Base-by-base conservation (phyloP, 2,329 filamentous ascomycete genomes). In the Colletotrichum tamarilloi region DNA sequence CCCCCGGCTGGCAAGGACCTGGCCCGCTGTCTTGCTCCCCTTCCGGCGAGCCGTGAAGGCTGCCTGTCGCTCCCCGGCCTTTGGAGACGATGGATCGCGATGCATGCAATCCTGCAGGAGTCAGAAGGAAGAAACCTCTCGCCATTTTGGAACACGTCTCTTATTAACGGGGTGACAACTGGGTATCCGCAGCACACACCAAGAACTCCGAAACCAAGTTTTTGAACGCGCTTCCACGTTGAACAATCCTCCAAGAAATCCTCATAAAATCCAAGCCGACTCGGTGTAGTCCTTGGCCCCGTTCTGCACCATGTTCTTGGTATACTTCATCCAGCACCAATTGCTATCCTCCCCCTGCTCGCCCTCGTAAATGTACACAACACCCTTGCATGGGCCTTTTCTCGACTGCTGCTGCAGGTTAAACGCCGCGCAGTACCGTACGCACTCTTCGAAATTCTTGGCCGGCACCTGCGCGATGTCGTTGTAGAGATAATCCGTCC, bases 311-410 rank as follows among this genome's bases (percentile, higher is more conserved):
- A 24, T 73, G 28, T 73, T 73, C 67, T 70, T 57, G 22, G 35
- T 66, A n/a, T 73, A 73, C 71, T 73, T 73, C 32, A 73, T 4
- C 71, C 71, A 73, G 67, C 71, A 73, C 26, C 62, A 73, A 12
- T 62, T 62, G 19, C 38, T 28, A 9, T 70, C 67, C 46, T 62
- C 63, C 22, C 67, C 67, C 46, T 73, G 60, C 4, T 56, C 60
- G 32, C 62, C 71, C 49, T 35, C 59, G 60, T 57, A 70, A 2
- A 73, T 57, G 22, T 65, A 73, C 9, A 73, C 71, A 7, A 73
- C 38, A 7, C 71, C 71, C 5, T 49, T 68, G 49, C 71, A 73
- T 5, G 67, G 67, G 12, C 71, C 67, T 8, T 66, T 58, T 6
- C 57, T 59, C 1, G 71, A 70, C 60, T 73, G 71, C 32, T 60